phyloP scores from a whole-genome alignment of 306 rosid species.

The Aeschynomene evenia region DNA sequence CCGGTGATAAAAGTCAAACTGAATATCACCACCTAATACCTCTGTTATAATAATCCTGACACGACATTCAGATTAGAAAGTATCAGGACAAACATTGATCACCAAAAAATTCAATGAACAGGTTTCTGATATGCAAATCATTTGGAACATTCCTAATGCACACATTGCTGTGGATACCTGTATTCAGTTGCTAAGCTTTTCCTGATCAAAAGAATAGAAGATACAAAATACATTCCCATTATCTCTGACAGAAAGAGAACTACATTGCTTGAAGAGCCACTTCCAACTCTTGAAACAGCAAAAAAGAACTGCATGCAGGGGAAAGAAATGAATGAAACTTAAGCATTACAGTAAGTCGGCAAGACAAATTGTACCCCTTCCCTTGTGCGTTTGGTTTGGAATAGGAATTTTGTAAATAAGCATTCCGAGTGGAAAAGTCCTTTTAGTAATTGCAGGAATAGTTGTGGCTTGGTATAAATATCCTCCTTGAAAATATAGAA shows the following conservation, averaged over 20 bases:
- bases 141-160: neutral
- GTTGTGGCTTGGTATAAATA: neutral
- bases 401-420: neutral
- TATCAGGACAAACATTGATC: slow-evolving; percentile 5
- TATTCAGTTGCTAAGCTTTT: slow-evolving; percentile 97
- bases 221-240: slow-evolving; percentile 96
- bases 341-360: slow-evolving; percentile 21
- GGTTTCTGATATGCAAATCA: too few relatives aligned
- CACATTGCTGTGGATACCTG: slow-evolving; percentile 53
- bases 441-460: neutral
- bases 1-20: slow-evolving; percentile 95
- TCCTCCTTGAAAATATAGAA: neutral
- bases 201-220: slow-evolving; percentile 95
- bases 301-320: slow-evolving; percentile 75
- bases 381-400: neutral
- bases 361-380: neutral
- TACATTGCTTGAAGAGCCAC: slow-evolving; percentile 99
- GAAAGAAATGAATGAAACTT: neutral
- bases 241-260: slow-evolving; percentile 93
- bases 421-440: neutral
- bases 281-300: slow-evolving; percentile 96
- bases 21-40: slow-evolving; percentile 97
- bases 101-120: slow-evolving; percentile 9
- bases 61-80: slow-evolving; percentile 28
- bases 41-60: slow-evolving; percentile 96